These are phyloP conservation scores for Deinandra increscens DNA, from an alignment of 129 eudicot species.

Conservation along the genomic window DNA sequence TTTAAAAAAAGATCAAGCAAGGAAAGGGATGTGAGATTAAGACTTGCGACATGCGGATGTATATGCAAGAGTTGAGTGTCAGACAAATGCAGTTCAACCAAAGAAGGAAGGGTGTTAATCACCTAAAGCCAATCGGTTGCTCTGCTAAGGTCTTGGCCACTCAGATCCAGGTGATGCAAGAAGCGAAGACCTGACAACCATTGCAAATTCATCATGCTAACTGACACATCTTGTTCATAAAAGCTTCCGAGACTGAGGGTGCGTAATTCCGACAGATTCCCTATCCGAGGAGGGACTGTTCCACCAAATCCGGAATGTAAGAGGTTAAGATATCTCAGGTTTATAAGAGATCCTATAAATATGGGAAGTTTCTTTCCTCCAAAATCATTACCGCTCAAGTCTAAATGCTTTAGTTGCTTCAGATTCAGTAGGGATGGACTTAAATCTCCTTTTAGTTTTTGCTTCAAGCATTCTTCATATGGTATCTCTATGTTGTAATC, in stretches of 20 bases:
- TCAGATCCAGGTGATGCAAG: conserved; percentile 1
- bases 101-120: neutral
- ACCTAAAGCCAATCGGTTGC: neutral
- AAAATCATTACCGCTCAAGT: conserved; percentile 18
- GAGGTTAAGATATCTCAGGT: conserved; percentile 18
- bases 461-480: neutral
- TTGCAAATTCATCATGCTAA: neutral
- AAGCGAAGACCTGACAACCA: conserved; percentile 8
- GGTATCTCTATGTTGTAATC: neutral
- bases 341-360: conserved; percentile 3
- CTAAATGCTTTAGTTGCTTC: conserved; percentile 14
- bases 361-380: conserved; percentile 6
- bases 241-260: neutral
- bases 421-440: conserved; percentile 6
- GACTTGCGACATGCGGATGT: neutral
- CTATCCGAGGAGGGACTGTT: neutral
- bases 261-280: neutral
- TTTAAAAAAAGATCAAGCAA: neutral
- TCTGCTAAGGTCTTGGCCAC: neutral
- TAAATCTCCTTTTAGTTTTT: conserved; percentile 5
- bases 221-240: neutral
- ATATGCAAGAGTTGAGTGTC: neutral
- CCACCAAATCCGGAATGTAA: neutral
- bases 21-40: neutral
- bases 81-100: neutral